Percentiles rank a stretch among this genome's conserved stretches.
phyloP scores from a whole-genome alignment of 129 eudicot genomes.

The Arctium lappa region DNA sequence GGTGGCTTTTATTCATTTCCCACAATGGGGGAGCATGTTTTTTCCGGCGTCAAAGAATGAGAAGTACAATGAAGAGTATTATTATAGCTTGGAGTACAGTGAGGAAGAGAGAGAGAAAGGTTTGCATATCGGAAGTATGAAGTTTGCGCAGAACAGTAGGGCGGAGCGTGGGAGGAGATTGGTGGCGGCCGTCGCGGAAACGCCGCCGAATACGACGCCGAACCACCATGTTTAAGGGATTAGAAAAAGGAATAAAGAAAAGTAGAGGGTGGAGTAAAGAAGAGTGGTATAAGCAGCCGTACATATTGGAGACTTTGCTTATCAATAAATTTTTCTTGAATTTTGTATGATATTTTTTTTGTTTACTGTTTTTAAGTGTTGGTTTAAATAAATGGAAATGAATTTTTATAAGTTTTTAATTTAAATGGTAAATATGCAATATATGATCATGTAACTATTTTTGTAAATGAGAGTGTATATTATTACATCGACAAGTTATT shows the following conservation, averaged over 20 bases:
- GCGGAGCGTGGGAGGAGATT: slow-evolving; percentile 47
- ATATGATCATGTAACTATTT: too few species aligned
- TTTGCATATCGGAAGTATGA: slow-evolving; percentile 48
- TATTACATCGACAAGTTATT: too few species aligned
- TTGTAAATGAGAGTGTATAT: too few species aligned
- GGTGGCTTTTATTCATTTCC: slow-evolving; percentile 56
- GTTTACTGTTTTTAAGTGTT: not conserved
- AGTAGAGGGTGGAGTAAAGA: not conserved
- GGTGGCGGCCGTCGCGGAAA: slow-evolving; percentile 9
- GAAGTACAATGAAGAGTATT: slow-evolving; percentile 45
- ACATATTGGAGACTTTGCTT: slow-evolving; percentile 14
- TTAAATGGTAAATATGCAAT: too few species aligned
- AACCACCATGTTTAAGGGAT: slow-evolving; percentile 25
- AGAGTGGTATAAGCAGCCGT: slow-evolving; percentile 8
- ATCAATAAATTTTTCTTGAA: not conserved
- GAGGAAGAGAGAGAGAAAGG: slow-evolving; percentile 51
- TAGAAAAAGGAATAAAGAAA: not conserved
- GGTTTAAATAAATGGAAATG: not conserved
- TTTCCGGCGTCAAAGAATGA: slow-evolving; percentile 39
- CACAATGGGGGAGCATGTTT: slow-evolving; percentile 84
- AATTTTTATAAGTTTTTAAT: not conserved
- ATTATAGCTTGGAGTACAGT: slow-evolving; percentile 48
- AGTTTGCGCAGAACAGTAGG: slow-evolving; percentile 49
- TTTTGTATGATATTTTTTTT: not conserved
- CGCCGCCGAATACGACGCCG: slow-evolving; percentile 32